Evolutionary conservation across 768 basidiomycete genomes (phyloP), one percentile per base, ranked within the genome.

Genomic region (Podaxis pistillaris): DNA sequence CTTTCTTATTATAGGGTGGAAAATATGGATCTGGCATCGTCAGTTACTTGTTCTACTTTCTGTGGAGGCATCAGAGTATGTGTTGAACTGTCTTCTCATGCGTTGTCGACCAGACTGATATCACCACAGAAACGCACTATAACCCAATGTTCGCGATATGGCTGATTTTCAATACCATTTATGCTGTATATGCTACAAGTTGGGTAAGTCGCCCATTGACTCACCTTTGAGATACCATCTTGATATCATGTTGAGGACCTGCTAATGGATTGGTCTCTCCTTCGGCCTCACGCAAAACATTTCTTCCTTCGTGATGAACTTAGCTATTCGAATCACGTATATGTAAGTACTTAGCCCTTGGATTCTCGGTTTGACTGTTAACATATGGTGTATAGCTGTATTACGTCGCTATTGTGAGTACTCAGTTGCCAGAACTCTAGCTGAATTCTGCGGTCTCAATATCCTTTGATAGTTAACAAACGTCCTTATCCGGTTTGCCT

Each of bases 221-320:
- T 63, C 33, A 3, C 49, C 9, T 15, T 30, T 28, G 47, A 15
- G 3, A n/a, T 24, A 4, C 7, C 26, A n/a, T 11, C 17, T n/a
- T 63, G 36, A 56, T 9, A 24, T 24, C 13, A 57, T 40, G 33
- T 56, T 1, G 65, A 93, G 94, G 94, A 97, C 68, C 72, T 94
- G 36, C 70, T 89, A 9, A 91, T 96, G 86, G 96, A 98, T 72
- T 98, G 96, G 96, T 93, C 91, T 1, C 71, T 98, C 49, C 76
- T 94, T 47, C 80, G 84, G 61, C 78, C 81, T 3, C 86, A 78
- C 62, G 77, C 80, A 7, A 77, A 68, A 63, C 79, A 90, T 65
- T 83, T 76, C 19, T 76, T 92, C 44, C 81, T 98, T 2, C 86
- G 97, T 17, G 73, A 78, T 3, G 91, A 96, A 40, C 74, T 96